Conservation (phyloP, 2,329 filamentous ascomycete species). For the Epichloe hybrida region DNA sequence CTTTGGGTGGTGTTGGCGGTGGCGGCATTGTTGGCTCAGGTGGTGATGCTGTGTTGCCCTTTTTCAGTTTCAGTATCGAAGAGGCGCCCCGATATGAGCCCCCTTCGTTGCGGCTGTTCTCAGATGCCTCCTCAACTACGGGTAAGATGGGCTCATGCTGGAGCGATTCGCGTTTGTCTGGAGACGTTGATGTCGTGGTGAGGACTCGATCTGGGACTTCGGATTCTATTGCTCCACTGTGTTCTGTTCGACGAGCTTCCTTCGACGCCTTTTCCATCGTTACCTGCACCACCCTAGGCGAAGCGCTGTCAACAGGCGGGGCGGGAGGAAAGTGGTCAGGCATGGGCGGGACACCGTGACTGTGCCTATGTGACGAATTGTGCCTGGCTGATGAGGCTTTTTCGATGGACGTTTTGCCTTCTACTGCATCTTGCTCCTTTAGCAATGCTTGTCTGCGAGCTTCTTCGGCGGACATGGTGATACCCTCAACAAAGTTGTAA, state of each 20-base stretch:
- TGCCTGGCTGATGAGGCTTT: conserved; percentile 23
- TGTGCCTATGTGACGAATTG: conserved; percentile 21
- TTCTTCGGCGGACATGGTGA: conserved; percentile 84
- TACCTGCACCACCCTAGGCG: conserved; percentile 25
- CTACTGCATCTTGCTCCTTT: conserved; percentile 46
- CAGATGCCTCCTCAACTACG: conserved; percentile 81
- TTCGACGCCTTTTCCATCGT: conserved; percentile 26
- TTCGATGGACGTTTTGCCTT: conserved; percentile 16
- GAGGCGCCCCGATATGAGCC: conserved; percentile 20
- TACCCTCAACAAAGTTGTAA: conserved; percentile 76
- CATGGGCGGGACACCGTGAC: conserved; percentile 27
- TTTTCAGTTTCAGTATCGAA: conserved; percentile 16
- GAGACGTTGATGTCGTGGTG: conserved; percentile 14
- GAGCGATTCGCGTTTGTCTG: conserved; percentile 41
- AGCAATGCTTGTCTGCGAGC: conserved; percentile 51
- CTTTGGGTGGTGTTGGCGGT: conserved; percentile 23
- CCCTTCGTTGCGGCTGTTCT: conserved; percentile 44
- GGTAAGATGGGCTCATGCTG: conserved; percentile 50
- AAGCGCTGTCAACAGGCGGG: conserved; percentile 16
- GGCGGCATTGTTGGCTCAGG: conserved; percentile 31
- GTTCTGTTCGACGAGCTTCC: conserved; percentile 23
- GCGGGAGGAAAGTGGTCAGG: conserved; percentile 33
- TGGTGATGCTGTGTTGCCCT: conserved; percentile 18
- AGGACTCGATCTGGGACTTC: conserved; percentile 51
- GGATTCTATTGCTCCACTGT: conserved; percentile 24